Percentiles rank a stretch among this genome's conserved stretches.
These are phyloP conservation scores for Falciphora oryzae DNA, from an alignment of 2,329 filamentous ascomycete species.

Conservation along the genomic window DNA sequence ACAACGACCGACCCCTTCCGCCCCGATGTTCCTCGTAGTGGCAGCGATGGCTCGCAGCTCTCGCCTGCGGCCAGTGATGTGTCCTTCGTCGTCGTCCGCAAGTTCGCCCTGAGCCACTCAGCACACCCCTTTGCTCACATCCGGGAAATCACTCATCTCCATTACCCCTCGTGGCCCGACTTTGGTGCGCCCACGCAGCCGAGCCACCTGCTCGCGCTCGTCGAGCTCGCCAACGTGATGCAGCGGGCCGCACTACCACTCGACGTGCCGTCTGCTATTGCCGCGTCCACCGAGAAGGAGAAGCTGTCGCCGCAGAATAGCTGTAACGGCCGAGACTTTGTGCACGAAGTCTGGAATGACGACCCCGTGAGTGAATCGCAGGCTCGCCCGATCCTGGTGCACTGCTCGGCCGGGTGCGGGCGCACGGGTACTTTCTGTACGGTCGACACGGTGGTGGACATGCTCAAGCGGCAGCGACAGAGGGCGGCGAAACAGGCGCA, in stretches of 20 bases:
- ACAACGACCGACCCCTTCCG: constrained; percentile 5
- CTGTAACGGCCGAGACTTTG: background rate
- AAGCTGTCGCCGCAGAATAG: constrained; percentile 10
- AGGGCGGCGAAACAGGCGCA: constrained; percentile 17
- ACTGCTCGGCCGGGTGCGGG: constrained; percentile 94
- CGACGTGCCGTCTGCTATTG: constrained; percentile 5
- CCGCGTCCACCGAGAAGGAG: constrained; percentile 19
- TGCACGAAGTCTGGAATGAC: constrained; percentile 39
- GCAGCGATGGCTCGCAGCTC: background rate
- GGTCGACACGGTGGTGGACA: constrained; percentile 91
- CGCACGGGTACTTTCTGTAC: constrained; percentile 96
- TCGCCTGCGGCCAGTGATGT: background rate
- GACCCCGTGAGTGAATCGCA: constrained; percentile 51
- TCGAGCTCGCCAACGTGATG: constrained; percentile 81
- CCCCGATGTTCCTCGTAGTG: background rate
- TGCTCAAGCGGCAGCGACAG: constrained; percentile 79
- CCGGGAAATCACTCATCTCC: constrained; percentile 88
- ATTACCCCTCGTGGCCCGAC: constrained; percentile 96
- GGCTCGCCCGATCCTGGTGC: constrained; percentile 74
- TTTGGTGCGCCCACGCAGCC: constrained; percentile 91
- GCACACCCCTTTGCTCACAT: constrained; percentile 76
- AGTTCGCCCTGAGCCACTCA: constrained; percentile 76
- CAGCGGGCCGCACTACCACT: constrained; percentile 50
- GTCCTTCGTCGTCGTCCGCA: constrained; percentile 64
- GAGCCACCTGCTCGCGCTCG: constrained; percentile 75